Evolutionary conservation across 768 basidiomycete species (phyloP), one percentile per base, ranked within the genome.

Genomic region (Russula ochroleuca): DNA sequence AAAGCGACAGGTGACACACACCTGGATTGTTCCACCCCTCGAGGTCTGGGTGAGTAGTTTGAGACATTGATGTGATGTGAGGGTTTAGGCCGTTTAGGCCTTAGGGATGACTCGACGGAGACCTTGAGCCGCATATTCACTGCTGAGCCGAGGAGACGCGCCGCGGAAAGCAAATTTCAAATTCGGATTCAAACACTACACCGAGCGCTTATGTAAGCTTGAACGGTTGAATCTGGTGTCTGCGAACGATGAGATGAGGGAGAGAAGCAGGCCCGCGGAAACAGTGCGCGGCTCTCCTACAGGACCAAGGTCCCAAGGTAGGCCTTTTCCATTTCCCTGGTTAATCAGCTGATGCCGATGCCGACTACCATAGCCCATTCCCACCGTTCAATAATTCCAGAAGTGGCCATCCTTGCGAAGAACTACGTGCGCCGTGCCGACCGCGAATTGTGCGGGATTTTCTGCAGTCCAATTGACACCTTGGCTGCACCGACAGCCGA

Each of bases 361-460:
- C 6, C 6, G 38, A 38, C 17, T 31, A 13, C n/a, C 28, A 45
- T 62, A 91, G 86, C 8, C 83, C 85, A 19, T 75, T 90, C 37
- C 90, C 86, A 25, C 78, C 54, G 59, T 9, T 19, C 25, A 28
- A 58, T 31, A 25, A 21, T 40, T 59, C 85, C 90, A 28, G 96
- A 98, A 72, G 94, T 28, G 28, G 2, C 5, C 2, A 98, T 98
- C 81, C 85, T 98, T 13, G 81, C 87, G 2, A 87, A 88, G 71
- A 90, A 98, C 70, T 93, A 93, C 74, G 94, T 89, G 47, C 92
- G 92, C 75, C 95, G 94, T 69, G 82, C 90, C 0, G 91, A 94
- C 69, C 83, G 90, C 61, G 94, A 98, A 76, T 93, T 94, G 23
- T 86, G 93, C 38, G 86, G 85, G 19, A 85, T 88, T 2, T 96